Percentiles rank a stretch among this genome's conserved stretches.
phyloP scores from a whole-genome alignment of 306 rosid species.

The Inga laurina region DNA sequence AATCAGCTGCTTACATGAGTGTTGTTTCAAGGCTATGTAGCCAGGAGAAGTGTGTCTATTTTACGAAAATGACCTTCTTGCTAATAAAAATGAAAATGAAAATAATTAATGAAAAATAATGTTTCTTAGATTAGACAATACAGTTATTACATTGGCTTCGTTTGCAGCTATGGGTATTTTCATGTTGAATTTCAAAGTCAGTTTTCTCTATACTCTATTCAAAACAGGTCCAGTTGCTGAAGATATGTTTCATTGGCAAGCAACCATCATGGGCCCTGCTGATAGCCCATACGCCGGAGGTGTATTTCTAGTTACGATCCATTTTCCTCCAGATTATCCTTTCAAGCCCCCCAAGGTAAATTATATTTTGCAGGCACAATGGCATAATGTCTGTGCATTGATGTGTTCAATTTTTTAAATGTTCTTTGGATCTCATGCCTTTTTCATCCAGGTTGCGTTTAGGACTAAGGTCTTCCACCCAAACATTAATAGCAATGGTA shows the following conservation, averaged over 20 bases:
- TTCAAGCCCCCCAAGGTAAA: slow-evolving; percentile 6
- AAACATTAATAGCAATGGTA: slow-evolving; percentile 1
- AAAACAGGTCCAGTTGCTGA: slow-evolving; percentile 21
- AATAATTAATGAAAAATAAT: neutral
- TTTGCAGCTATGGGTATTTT: neutral
- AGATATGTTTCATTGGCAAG: slow-evolving; percentile 8
- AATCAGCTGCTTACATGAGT: neutral
- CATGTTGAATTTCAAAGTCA: neutral
- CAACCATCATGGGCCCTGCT: slow-evolving; percentile 6
- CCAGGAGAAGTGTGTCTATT: neutral
- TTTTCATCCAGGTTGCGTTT: neutral
- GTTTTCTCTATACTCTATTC: slow-evolving; percentile 26
- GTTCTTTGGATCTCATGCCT: neutral
- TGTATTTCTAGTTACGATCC: neutral
- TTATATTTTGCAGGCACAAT: neutral
- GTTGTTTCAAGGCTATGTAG: neutral
- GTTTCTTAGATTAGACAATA: neutral
- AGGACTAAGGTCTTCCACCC: slow-evolving; percentile 2
- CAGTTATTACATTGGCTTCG: neutral
- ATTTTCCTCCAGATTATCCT: slow-evolving; percentile 7
- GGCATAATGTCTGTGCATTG: neutral
- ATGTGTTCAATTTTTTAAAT: neutral
- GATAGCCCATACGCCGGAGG: slow-evolving; percentile 1
- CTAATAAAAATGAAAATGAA: neutral
- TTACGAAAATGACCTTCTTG: neutral